Evolutionary conservation across 495 filamentous ascomycete species (phyloP).

Genomic region (Trichoderma asperelloides): DNA sequence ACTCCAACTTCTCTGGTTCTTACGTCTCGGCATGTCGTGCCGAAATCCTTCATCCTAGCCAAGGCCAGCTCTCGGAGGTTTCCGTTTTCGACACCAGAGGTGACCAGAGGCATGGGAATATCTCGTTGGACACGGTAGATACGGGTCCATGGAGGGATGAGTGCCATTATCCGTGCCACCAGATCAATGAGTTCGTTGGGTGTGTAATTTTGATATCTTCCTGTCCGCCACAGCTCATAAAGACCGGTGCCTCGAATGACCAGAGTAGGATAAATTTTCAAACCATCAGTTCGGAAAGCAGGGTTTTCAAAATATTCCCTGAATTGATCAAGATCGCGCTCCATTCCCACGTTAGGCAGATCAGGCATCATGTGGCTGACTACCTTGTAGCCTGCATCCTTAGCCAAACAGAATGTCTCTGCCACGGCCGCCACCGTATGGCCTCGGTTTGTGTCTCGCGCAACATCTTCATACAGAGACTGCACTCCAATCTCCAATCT

Average conservation of each 20-base stretch:
- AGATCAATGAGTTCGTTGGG: conserved; percentile 93
- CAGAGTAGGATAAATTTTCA: conserved; percentile 96
- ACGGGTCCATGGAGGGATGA: conserved; percentile 94
- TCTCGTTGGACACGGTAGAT: conserved; percentile 98
- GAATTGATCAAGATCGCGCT: conserved; percentile 94
- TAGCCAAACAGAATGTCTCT: conserved; percentile 88
- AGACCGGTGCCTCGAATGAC: conserved; percentile 95
- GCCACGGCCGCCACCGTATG: conserved; percentile 92
- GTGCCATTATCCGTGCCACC: conserved; percentile 86
- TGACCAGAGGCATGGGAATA: conserved; percentile 97
- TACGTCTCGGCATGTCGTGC: conserved; percentile 95
- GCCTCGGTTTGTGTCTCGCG: conserved; percentile 90
- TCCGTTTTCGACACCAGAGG: conserved; percentile 93
- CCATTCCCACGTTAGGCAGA: conserved; percentile 95
- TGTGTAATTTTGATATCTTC: conserved; percentile 96
- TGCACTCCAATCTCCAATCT: conserved; percentile 92
- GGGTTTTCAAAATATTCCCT: conserved; percentile 97
- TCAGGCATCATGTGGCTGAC: conserved; percentile 99
- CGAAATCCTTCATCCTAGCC: conserved; percentile 96
- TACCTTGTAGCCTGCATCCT: conserved; percentile 97
- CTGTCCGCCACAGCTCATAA: conserved; percentile 95
- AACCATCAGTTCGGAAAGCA: conserved; percentile 89
- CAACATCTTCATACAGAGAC: conserved; percentile 96
- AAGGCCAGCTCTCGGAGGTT: conserved; percentile 90
- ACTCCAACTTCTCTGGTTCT: conserved; percentile 94